Evolutionary conservation across 495 filamentous ascomycete genomes (phyloP).

Genomic region (Aspergillus nidulans): DNA sequence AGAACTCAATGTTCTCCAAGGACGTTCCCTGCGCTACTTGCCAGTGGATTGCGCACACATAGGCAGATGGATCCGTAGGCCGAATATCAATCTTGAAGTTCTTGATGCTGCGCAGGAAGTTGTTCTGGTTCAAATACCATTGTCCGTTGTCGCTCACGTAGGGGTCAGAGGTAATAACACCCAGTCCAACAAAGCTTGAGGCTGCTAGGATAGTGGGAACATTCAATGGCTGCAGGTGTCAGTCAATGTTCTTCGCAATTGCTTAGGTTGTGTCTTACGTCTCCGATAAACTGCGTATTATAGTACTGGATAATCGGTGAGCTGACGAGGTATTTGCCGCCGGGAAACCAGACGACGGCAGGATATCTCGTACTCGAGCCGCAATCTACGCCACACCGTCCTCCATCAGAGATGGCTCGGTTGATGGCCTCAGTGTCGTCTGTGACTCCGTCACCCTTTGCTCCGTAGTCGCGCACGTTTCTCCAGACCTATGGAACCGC

Average conservation of each 20-base stretch:
- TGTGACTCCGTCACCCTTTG: constrained; percentile 44
- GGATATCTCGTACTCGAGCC: constrained; percentile 44
- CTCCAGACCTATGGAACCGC: constrained; percentile 12
- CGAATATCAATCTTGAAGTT: constrained; percentile 37
- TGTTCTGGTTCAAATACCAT: constrained; percentile 30
- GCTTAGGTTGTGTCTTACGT: too few relatives aligned
- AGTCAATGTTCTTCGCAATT: too few relatives aligned
- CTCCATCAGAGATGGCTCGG: constrained; percentile 38
- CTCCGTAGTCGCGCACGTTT: constrained; percentile 46
- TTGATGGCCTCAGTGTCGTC: constrained; percentile 55
- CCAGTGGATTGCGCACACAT: constrained; percentile 33
- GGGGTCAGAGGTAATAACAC: constrained; percentile 60
- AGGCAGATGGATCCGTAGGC: constrained; percentile 12
- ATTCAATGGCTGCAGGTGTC: constrained; percentile 44
- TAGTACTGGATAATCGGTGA: constrained; percentile 58
- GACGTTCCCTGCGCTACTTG: constrained; percentile 37
- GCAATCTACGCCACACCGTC: constrained; percentile 47
- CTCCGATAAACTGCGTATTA: constrained; percentile 60
- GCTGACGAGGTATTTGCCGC: constrained; percentile 59
- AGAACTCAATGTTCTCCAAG: constrained; percentile 48
- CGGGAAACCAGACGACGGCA: constrained; percentile 54
- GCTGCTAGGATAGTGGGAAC: constrained; percentile 55
- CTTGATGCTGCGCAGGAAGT: constrained; percentile 33
- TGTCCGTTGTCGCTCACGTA: constrained; percentile 70
- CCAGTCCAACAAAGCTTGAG: constrained; percentile 52